phyloP scores from a whole-genome alignment of 768 basidiomycete species.

The Pleurotus pulmonarius region DNA sequence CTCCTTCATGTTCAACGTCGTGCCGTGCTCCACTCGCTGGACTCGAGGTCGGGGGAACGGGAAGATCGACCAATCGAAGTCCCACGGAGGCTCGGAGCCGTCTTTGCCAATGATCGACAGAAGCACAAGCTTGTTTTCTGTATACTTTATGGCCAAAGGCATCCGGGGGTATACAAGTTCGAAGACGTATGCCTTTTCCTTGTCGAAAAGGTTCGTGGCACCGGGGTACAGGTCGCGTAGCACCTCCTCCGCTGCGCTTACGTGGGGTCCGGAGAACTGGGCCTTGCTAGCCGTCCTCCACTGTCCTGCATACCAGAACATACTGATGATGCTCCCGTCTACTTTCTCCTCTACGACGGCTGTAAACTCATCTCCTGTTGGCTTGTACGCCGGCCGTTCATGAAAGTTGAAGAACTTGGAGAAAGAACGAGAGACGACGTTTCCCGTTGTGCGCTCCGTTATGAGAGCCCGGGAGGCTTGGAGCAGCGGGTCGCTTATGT shows the following conservation, averaged over 20 bases:
- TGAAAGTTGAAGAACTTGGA: conserved; percentile 13
- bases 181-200: conserved; percentile 11
- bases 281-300: conserved; percentile 10
- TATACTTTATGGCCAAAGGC: not conserved
- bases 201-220: not conserved
- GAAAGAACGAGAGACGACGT: conserved; percentile 9
- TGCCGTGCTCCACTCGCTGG: not conserved
- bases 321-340: conserved; percentile 12
- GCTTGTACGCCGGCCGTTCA: conserved; percentile 9
- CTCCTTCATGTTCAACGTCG: not conserved
- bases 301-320: conserved; percentile 10
- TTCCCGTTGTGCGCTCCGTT: conserved; percentile 5
- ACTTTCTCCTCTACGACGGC: conserved; percentile 11
- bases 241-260: conserved; percentile 7
- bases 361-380: not conserved
- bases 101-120: not conserved
- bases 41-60: conserved; percentile 10
- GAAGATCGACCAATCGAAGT: conserved; percentile 10
- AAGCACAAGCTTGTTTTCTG: not conserved
- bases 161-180: conserved; percentile 9
- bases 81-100: conserved; percentile 10
- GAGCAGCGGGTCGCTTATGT: conserved; percentile 6
- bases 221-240: conserved; percentile 9
- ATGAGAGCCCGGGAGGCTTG: conserved; percentile 9
- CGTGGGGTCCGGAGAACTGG: conserved; percentile 7